These are phyloP conservation scores for Salix arbutifolia DNA, from an alignment of 345 rosid genomes.

Conservation along the genomic window DNA sequence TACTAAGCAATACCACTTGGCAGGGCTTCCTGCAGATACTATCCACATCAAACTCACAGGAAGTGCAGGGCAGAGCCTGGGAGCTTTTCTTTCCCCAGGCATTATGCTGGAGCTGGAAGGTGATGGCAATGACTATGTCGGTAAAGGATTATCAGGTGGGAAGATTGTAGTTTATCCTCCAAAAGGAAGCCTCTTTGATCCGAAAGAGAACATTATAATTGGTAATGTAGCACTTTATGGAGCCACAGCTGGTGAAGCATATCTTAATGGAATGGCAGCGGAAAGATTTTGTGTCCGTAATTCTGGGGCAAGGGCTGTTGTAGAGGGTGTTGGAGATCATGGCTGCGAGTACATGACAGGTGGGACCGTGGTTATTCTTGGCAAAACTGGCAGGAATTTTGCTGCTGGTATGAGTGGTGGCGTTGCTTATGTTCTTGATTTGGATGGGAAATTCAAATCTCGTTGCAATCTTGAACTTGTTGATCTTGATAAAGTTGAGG, in stretches of 20 bases:
- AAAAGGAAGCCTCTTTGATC: constrained; percentile 78
- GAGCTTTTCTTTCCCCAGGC: constrained; percentile 94
- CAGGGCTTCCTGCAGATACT: constrained; percentile 82
- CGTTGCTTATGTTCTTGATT: constrained; percentile 84
- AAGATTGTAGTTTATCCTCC: constrained; percentile 95
- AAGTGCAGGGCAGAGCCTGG: constrained; percentile 99
- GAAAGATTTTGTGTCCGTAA: constrained; percentile 98
- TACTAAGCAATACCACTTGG: constrained; percentile 72
- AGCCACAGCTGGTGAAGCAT: constrained; percentile 87
- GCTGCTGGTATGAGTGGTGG: constrained; percentile 99
- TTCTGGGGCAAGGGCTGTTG: constrained; percentile 97
- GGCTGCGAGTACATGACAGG: constrained; percentile 99
- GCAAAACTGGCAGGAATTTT: constrained; percentile 96
- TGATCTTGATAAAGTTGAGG: constrained; percentile 93
- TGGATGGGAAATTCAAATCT: constrained; percentile 69
- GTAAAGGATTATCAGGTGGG: constrained; percentile 98
- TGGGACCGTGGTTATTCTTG: constrained; percentile 91
- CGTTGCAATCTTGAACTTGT: constrained; percentile 88
- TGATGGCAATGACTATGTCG: constrained; percentile 95
- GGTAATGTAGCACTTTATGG: constrained; percentile 99
- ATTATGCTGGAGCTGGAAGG: constrained; percentile 90
- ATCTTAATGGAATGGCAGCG: constrained; percentile 98
- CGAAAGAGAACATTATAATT: constrained; percentile 89
- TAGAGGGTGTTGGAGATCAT: constrained; percentile 99
- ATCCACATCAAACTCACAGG: constrained; percentile 82